Conservation (phyloP, 495 filamentous ascomycete genomes). For the Talaromyces adpressus region DNA sequence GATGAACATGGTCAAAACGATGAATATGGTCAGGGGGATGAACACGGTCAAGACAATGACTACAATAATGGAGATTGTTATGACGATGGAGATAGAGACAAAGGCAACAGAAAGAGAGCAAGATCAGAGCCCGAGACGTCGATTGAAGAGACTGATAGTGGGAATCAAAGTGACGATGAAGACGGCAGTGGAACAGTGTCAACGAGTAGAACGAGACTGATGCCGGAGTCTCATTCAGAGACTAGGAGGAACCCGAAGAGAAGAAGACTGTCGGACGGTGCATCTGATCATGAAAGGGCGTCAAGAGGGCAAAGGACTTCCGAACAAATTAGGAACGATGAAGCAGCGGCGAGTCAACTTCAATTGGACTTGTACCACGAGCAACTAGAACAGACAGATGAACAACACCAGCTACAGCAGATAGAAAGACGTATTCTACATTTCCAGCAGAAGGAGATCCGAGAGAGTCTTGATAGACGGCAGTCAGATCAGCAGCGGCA, state of each 20-base stretch:
- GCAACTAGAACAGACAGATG: background rate
- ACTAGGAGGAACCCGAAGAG: background rate
- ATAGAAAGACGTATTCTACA: background rate
- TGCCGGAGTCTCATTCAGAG: background rate
- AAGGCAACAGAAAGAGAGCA: background rate
- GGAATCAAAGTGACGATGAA: background rate
- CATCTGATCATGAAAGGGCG: background rate
- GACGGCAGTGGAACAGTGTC: background rate
- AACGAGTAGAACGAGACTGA: background rate
- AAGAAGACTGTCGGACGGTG: background rate
- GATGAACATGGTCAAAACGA: background rate
- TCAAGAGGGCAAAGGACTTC: background rate
- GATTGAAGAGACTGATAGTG: background rate
- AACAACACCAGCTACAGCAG: background rate
- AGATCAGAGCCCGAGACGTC: background rate
- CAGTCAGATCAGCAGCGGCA: background rate
- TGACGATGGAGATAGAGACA: background rate
- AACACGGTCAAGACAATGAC: background rate
- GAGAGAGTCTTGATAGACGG: background rate
- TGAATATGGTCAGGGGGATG: background rate
- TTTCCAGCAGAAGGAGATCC: background rate
- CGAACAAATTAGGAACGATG: background rate
- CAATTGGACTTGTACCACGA: background rate
- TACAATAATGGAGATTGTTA: too few relatives aligned
- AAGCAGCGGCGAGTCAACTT: background rate